A percentile compares a stretch with the other conserved stretches of the same genome.
phyloP scores from a whole-genome alignment of 768 basidiomycete species.

The Terana coerulea region DNA sequence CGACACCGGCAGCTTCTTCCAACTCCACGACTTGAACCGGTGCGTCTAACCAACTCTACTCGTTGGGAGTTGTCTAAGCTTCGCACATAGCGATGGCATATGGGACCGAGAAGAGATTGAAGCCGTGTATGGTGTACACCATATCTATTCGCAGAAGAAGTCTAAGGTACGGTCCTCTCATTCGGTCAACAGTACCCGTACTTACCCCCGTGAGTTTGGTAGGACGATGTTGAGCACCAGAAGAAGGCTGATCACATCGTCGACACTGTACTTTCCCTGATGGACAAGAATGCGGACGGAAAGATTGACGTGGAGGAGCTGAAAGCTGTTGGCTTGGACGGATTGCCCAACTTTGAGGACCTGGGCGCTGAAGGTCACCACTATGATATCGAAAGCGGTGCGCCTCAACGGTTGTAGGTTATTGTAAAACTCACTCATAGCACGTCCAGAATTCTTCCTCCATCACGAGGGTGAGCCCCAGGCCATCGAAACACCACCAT shows the following conservation, averaged over 20 bases:
- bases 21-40: conserved; percentile 90
- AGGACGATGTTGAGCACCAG: conserved; percentile 78
- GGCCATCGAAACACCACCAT: not conserved
- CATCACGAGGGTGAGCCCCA: conserved; percentile 82
- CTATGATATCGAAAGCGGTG: conserved; percentile 88
- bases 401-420: too few relatives aligned
- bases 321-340: conserved; percentile 63
- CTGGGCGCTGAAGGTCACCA: conserved; percentile 92
- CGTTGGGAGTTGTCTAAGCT: conserved; percentile 1
- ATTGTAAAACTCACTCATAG: not conserved
- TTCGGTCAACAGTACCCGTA: not conserved
- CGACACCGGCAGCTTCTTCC: conserved; percentile 87
- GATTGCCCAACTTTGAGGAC: conserved; percentile 77
- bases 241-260: conserved; percentile 80
- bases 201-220: not conserved
- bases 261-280: conserved; percentile 55
- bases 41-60: conserved; percentile 27
- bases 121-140: conserved; percentile 95
- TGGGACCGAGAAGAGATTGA: conserved; percentile 90
- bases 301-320: conserved; percentile 69
- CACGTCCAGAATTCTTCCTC: conserved; percentile 75
- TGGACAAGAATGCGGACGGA: conserved; percentile 79
- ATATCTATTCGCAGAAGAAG: conserved; percentile 81
- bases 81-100: conserved; percentile 56
- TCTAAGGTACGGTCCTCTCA: conserved; percentile 48